phyloP scores from a whole-genome alignment of 2,329 filamentous ascomycete genomes.

The Scedosporium boydii region DNA sequence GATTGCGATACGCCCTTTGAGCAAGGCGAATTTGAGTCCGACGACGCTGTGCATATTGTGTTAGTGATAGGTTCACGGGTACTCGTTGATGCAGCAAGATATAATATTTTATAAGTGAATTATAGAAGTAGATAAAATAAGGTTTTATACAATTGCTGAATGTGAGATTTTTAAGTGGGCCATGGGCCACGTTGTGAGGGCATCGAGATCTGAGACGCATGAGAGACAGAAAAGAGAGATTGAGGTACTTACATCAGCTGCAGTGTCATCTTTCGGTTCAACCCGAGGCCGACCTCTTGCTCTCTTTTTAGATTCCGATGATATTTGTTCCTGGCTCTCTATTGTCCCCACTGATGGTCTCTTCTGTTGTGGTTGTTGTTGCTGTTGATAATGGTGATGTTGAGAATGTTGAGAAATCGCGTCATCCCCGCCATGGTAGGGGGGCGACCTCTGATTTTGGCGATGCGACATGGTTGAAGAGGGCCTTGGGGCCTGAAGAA shows the following conservation, averaged over 20 bases:
- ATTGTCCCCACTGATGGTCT: not conserved
- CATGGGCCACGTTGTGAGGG: too few species aligned
- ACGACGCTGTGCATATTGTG: constrained; percentile 49
- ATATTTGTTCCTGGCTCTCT: not conserved
- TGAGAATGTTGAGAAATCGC: constrained; percentile 2
- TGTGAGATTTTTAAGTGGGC: not conserved
- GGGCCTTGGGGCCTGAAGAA: constrained; percentile 11
- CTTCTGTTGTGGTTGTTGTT: not conserved
- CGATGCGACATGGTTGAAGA: constrained; percentile 10
- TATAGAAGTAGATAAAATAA: too few species aligned
- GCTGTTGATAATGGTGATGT: not conserved
- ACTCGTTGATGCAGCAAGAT: too few species aligned
- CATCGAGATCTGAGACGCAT: constrained; percentile 4
- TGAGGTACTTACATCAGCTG: constrained; percentile 59
- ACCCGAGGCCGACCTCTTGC: constrained; percentile 65
- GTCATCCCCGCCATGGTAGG: constrained; percentile 22
- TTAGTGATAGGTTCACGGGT: constrained; percentile 12
- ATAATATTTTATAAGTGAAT: too few species aligned
- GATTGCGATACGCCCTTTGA: constrained; percentile 73
- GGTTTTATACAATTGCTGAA: not conserved
- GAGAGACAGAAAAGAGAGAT: constrained; percentile 4
- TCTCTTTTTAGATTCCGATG: constrained; percentile 38
- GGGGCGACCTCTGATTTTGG: constrained; percentile 7
- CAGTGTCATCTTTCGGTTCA: constrained; percentile 67
- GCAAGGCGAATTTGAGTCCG: constrained; percentile 81